Percentiles rank a stretch among this genome's conserved stretches.
These are phyloP conservation scores for Corchorus capsularis DNA, from an alignment of 345 rosid genomes.

Conservation along the genomic window DNA sequence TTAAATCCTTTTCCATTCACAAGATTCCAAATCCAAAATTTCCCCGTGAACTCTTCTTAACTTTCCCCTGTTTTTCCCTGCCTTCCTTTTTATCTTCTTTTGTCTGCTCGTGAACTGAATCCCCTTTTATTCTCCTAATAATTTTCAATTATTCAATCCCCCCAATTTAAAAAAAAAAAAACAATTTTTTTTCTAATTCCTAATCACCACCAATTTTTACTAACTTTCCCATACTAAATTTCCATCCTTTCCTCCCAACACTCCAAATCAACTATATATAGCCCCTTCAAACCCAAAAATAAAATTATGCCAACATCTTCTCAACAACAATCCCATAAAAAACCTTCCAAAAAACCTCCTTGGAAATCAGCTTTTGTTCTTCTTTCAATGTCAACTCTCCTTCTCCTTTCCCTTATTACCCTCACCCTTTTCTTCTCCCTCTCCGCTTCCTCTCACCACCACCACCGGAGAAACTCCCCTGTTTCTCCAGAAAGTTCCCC, in stretches of 20 bases:
- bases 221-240: background rate
- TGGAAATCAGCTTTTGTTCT: background rate
- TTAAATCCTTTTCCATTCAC: background rate
- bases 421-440: conserved; percentile 32
- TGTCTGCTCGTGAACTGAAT: background rate
- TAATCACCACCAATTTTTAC: background rate
- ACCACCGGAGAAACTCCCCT: conserved; percentile 12
- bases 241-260: conserved; percentile 2
- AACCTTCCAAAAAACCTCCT: conserved; percentile 25
- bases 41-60: background rate
- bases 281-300: background rate
- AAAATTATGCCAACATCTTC: conserved; percentile 33
- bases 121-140: background rate
- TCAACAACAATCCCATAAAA: background rate
- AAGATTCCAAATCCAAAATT: background rate
- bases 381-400: conserved; percentile 36
- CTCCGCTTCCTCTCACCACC: conserved; percentile 21
- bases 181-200: background rate
- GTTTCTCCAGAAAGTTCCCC: background rate
- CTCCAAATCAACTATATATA: background rate
- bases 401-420: conserved; percentile 32
- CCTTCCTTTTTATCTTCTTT: background rate
- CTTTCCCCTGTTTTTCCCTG: background rate
- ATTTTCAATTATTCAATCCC: background rate
- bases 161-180: background rate